Base-by-base conservation (phyloP, 495 filamentous ascomycete genomes). In the Penicillium lagena region DNA sequence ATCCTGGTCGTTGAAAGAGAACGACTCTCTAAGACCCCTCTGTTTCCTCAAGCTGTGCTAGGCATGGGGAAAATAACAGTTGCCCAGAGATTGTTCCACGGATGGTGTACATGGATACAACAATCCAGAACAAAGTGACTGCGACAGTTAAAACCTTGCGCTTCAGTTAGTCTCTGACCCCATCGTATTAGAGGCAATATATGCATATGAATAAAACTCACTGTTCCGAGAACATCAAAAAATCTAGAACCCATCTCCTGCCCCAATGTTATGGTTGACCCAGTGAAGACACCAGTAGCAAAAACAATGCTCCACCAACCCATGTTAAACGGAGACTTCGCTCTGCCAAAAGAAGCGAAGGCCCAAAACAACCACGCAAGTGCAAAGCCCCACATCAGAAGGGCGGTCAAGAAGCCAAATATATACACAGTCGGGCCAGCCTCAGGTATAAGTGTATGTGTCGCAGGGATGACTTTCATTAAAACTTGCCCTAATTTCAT, bases 231-330 rank as follows among this genome's bases (percentile, higher is more conserved):
- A 12, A 77, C 63, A 13, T 58, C 58, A 52, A 77, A 75, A 43
- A 79, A 75, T 14, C 13, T 38, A 10, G 65, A 72, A 0, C 54
- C 52, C 34, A 79, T 40, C 44, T 77, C 70, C 35, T 59, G 28
- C 7, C 54, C 72, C 7, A 79, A 42, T 27, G 56, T 52, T 13
- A 55, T 57, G 1, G 74, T 76, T 11, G 57, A 62, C 32, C 62
- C 50, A 0, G 75, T 63, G 48, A 71, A 75, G 10, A 75, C 70
- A 17, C 71, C 72, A 10, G 77, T 47, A 0, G 77, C 75, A 43
- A 79, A 80, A 9, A 65, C 74, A 43, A 79, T 76, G 2, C 71
- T 72, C 77, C 76, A 80, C 76, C 76, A 79, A 12, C 77, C 76
- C 63, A 79, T 73, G 47, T 77, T 78, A 55, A 80, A 80, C 0